These are phyloP conservation scores for Crithidia sp. DNA, from an alignment of 208 protist species.

Conservation along the genomic window DNA sequence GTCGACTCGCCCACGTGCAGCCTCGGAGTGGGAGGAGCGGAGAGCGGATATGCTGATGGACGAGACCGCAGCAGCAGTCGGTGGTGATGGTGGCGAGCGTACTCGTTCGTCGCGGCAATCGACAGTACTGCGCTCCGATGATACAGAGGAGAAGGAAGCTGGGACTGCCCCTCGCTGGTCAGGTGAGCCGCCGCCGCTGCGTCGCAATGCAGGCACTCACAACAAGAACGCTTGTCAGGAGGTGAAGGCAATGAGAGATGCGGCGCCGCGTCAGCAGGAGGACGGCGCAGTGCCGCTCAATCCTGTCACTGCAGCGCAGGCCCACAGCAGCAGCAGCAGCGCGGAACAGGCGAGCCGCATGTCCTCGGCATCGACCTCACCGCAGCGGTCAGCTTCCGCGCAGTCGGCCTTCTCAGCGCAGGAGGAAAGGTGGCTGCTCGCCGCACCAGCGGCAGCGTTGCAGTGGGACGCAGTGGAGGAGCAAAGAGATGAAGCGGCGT, in stretches of 20 bases:
- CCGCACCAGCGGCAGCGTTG: too few species aligned
- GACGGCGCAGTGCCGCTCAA: too few species aligned
- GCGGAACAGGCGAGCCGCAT: neutral
- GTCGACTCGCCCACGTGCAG: neutral
- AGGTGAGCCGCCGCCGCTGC: too few species aligned
- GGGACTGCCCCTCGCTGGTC: neutral
- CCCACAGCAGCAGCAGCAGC: neutral
- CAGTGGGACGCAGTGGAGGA: too few species aligned
- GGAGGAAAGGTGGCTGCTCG: neutral
- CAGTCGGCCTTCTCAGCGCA: neutral
- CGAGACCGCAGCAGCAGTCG: too few species aligned
- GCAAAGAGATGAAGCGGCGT: too few species aligned
- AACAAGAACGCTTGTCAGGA: too few species aligned
- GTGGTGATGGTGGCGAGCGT: neutral
- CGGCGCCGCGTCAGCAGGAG: too few species aligned
- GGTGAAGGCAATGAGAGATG: too few species aligned
- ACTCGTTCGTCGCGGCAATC: constrained; percentile 3
- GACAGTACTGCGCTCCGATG: neutral
- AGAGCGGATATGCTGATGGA: neutral
- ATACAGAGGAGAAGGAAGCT: neutral
- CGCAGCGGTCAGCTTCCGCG: neutral
- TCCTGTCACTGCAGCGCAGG: too few species aligned
- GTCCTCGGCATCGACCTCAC: constrained; percentile 18
- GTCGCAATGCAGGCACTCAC: too few species aligned
- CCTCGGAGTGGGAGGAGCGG: neutral